Evolutionary conservation across 345 rosid genomes (phyloP).

Genomic region (Aquilaria sinensis): DNA sequence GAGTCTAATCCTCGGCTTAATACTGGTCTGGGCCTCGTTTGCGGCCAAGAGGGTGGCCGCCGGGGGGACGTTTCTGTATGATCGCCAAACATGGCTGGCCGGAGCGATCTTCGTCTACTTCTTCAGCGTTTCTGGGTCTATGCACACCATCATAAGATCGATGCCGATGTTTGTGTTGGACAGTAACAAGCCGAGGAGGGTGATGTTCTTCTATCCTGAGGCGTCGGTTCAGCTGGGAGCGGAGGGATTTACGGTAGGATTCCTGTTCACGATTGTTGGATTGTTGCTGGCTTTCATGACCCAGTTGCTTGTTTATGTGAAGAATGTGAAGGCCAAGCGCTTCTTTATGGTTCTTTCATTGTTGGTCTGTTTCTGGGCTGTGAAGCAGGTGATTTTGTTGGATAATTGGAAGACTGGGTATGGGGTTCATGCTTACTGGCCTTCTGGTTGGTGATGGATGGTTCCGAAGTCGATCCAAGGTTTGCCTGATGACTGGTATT

Average conservation of each 20-base stretch:
- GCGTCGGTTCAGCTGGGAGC: conserved; percentile 71
- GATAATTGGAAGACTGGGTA: conserved; percentile 88
- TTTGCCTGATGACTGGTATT: too few species aligned
- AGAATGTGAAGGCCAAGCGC: conserved; percentile 43
- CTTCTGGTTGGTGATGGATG: conserved; percentile 26
- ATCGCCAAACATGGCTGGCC: conserved; percentile 46
- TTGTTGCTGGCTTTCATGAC: conserved; percentile 54
- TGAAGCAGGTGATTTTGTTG: conserved; percentile 55
- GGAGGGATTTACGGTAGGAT: conserved; percentile 72
- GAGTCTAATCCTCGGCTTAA: conserved; percentile 11
- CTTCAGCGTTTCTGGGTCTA: conserved; percentile 73
- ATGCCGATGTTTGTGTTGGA: conserved; percentile 64
- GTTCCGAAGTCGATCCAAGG: too few species aligned
- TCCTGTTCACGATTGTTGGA: conserved; percentile 69
- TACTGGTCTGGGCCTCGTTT: conserved; percentile 41
- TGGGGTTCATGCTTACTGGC: conserved; percentile 69
- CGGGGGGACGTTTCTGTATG: conserved; percentile 52
- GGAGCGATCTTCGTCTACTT: conserved; percentile 67
- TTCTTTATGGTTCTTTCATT: conserved; percentile 37
- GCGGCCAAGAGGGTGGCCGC: conserved; percentile 34
- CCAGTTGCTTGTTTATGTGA: conserved; percentile 48
- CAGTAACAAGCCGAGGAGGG: conserved; percentile 34
- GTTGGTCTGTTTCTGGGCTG: conserved; percentile 59
- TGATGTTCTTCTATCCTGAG: conserved; percentile 65
- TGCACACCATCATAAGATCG: conserved; percentile 59